Conservation (phyloP, 805 yeast species). For the Lipomyces sp. region DNA sequence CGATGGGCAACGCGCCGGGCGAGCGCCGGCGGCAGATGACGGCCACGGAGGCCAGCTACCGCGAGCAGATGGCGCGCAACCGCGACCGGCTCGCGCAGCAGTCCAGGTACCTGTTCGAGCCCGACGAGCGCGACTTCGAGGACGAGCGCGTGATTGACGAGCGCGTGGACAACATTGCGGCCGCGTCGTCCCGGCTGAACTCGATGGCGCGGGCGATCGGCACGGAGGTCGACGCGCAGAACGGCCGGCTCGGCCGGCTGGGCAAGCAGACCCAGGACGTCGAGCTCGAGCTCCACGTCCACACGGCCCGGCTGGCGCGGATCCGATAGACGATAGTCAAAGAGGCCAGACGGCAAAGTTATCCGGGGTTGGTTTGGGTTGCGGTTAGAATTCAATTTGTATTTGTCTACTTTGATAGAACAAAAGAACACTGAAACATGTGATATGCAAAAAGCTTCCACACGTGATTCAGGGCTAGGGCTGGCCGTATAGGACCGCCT, state of each 20-base stretch:
- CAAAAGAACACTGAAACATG: too few species aligned
- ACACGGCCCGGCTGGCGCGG: constrained; percentile 62
- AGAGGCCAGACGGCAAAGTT: too few species aligned
- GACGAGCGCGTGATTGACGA: constrained; percentile 82
- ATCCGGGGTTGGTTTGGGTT: too few species aligned
- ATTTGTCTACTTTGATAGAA: too few species aligned
- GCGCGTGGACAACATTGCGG: constrained; percentile 73
- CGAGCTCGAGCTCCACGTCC: constrained; percentile 78
- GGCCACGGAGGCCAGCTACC: constrained; percentile 16
- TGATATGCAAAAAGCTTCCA: too few species aligned
- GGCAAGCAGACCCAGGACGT: constrained; percentile 80
- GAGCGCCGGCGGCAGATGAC: constrained; percentile 25
- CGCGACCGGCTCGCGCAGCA: constrained; percentile 56
- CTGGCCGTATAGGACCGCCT: too few species aligned
- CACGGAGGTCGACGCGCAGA: constrained; percentile 76
- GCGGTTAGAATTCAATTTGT: too few species aligned
- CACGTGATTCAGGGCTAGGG: too few species aligned
- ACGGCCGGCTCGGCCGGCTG: constrained; percentile 64
- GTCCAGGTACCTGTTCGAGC: constrained; percentile 73
- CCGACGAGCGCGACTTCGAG: constrained; percentile 88
- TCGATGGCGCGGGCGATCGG: constrained; percentile 69
- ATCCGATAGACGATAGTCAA: constrained; percentile 39
- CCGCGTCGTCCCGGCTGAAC: constrained; percentile 66
- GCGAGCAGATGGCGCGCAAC: constrained; percentile 46
- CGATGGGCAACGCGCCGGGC: constrained; percentile 30